Evolutionary conservation across 768 basidiomycete genomes (phyloP).

Genomic region (Boletus insuetus): DNA sequence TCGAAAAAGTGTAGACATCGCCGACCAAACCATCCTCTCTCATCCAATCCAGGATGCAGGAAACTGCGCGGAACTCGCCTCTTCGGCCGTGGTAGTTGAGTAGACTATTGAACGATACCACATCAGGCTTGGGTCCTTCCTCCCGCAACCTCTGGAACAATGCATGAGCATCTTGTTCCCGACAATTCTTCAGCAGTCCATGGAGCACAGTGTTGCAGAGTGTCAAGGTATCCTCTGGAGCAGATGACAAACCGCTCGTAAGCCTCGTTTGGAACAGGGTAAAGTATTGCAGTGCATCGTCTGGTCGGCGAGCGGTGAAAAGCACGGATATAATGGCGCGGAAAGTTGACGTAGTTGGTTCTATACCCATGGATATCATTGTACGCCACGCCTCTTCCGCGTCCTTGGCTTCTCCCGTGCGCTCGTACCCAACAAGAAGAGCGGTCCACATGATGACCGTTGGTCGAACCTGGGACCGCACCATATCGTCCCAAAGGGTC

Average conservation of each 20-base stretch:
- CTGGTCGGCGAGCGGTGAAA: constrained; percentile 48
- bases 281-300: constrained; percentile 54
- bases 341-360: constrained; percentile 64
- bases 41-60: constrained; percentile 57
- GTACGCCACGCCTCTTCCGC: constrained; percentile 60
- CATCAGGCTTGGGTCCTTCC: constrained; percentile 61
- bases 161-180: constrained; percentile 38
- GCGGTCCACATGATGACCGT: constrained; percentile 66
- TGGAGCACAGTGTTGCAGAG: constrained; percentile 78
- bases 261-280: constrained; percentile 41
- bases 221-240: constrained; percentile 34
- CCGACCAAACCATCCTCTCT: constrained; percentile 52
- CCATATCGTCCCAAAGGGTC: constrained; percentile 68
- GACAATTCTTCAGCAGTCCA: constrained; percentile 52
- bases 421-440: constrained; percentile 61
- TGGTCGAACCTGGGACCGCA: constrained; percentile 45
- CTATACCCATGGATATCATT: constrained; percentile 55
- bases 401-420: constrained; percentile 47
- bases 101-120: constrained; percentile 80
- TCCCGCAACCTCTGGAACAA: constrained; percentile 45
- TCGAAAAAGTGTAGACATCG: constrained; percentile 86
- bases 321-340: constrained; percentile 66
- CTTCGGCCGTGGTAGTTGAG: constrained; percentile 63
- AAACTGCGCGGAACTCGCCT: constrained; percentile 61
- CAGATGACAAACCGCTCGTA: constrained; percentile 16